Base-by-base conservation (phyloP, 495 filamentous ascomycete species). In the Schizothecium vesticola region DNA sequence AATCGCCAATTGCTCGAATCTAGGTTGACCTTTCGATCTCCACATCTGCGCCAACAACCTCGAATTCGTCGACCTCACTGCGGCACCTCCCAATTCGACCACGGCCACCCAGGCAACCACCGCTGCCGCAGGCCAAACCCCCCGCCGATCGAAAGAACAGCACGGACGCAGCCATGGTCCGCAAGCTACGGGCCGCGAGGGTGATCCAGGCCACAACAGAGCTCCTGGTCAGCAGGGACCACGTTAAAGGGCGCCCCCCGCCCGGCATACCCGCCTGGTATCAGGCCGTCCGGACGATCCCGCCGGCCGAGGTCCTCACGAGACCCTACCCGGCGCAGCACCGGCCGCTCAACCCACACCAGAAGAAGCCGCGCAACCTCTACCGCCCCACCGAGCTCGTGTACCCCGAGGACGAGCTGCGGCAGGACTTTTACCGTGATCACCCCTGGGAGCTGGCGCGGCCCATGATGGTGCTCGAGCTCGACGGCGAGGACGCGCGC, bases 361-460 rank as follows among this genome's bases (percentile, higher is more conserved):
- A 79, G 24, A 82, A 81, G 66, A 81, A 88, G 76, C 80, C 91
- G 8, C 92, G 89, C 75, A 85, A 88, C 65, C 76, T 96, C 72
- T 98, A 92, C 80, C 85, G 88, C 72, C 95, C 95, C 6, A 86
- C 92, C 62, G 75, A 82, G 65, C 87, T 99, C 63, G 83, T 83
- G 64, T 96, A 93, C 77, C 91, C 92, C 59, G 95, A 99, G 78
- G 96, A 99, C 77, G 79, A 83, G 69, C 81, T 98, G 71, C 89
- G 95, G 61, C 81, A 74, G 66, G 81, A 90, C 28, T 99, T 98
- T 82, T 98, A 90, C 81, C 84, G 83, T 68, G 94, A 99, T 78
- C 95, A 99, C 79, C 95, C 95, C 5, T 99, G 95, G 95, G 95
- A 99, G 77, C 83, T 99, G 73, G 95, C 96, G 29, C 85, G 95